These are phyloP conservation scores for Sporothrix curviconia DNA, from an alignment of 2,329 filamentous ascomycete genomes.

Conservation along the genomic window DNA sequence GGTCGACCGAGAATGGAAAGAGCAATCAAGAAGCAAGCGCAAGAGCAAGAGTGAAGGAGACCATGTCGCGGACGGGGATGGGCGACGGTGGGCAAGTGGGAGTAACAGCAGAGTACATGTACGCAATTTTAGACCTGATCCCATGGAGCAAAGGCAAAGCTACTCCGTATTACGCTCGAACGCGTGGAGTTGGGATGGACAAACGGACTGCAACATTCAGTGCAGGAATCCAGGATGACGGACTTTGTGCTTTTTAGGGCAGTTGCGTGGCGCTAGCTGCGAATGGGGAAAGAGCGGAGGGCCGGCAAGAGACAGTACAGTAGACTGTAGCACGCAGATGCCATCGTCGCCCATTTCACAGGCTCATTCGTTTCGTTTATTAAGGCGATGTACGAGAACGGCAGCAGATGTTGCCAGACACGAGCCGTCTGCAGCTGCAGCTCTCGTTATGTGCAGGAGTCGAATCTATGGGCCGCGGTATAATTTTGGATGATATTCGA, in stretches of 20 bases:
- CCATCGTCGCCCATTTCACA: conserved; percentile 1
- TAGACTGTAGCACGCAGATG: neutral
- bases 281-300: neutral
- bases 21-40: no score
- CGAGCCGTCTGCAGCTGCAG: neutral
- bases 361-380: neutral
- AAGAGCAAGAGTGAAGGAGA: no score
- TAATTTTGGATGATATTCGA: no score
- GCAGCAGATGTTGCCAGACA: neutral
- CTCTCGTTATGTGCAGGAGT: no score
- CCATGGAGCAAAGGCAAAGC: neutral
- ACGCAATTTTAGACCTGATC: no score
- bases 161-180: neutral
- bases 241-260: no score
- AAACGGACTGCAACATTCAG: neutral
- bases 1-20: neutral
- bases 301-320: no score
- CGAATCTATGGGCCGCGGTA: no score
- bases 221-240: neutral
- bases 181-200: neutral
- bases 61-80: no score
- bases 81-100: neutral
- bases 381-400: neutral
- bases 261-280: no score
- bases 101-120: neutral